Evolutionary conservation across 2,329 filamentous ascomycete species (phyloP).

Genomic region (Neonectria punicea): DNA sequence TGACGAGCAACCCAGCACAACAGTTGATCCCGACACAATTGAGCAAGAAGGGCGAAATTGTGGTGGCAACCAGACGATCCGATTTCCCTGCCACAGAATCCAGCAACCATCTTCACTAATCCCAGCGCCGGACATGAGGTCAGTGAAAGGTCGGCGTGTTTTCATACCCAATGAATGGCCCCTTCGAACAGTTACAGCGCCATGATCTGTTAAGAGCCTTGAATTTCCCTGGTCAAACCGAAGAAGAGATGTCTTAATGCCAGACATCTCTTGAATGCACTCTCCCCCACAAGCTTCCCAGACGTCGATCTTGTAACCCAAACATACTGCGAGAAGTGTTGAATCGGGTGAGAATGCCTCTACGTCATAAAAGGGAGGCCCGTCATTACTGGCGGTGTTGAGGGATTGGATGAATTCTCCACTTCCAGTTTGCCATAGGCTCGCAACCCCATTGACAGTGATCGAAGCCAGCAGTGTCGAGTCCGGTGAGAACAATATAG

Average conservation of each 20-base stretch:
- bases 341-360: not conserved
- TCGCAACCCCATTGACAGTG: not conserved
- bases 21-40: not conserved
- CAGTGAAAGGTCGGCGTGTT: not conserved
- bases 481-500: not conserved
- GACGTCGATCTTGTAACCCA: not conserved
- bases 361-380: too few species aligned
- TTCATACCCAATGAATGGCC: not conserved
- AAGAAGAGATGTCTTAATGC: not conserved
- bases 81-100: not conserved
- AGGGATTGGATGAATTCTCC: not conserved
- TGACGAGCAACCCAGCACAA: not conserved
- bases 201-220: not conserved
- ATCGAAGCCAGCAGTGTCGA: not conserved
- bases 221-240: not conserved
- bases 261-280: not conserved
- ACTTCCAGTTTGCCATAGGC: not conserved
- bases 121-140: not conserved
- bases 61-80: not conserved
- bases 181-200: not conserved
- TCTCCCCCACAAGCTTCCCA: not conserved
- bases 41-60: not conserved
- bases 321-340: not conserved
- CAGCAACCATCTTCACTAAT: constrained; percentile 1
- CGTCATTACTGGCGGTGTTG: too few species aligned